Percentiles rank a stretch among this genome's conserved stretches.
Conservation (phyloP, 148 eudicot species). For the Selenicereus undatus region DNA sequence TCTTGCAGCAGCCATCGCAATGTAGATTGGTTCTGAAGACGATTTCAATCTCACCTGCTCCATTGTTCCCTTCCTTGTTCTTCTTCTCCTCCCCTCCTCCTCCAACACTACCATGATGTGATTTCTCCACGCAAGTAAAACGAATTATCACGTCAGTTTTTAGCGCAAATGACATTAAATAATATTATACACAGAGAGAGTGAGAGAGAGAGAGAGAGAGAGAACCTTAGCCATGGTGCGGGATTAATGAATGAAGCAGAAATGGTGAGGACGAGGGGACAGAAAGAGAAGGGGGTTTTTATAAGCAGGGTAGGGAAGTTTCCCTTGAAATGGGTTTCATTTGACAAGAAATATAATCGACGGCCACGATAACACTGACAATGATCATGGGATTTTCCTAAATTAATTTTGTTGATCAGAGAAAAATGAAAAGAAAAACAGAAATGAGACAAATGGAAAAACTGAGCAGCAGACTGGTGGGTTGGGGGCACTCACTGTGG, state of each 20-base stretch:
- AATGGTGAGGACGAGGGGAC: not conserved
- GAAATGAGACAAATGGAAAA: not conserved
- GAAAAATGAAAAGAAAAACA: no score
- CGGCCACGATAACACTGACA: not conserved
- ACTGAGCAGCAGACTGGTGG: not conserved
- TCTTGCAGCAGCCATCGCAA: not conserved
- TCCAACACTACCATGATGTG: no score
- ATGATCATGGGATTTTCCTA: not conserved
- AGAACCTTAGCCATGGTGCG: not conserved
- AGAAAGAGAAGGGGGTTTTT: not conserved
- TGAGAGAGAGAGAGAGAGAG: not conserved
- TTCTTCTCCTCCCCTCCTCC: not conserved
- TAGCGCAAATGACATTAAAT: not conserved
- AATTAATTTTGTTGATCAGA: no score
- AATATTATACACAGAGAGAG: not conserved
- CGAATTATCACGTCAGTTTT: no score
- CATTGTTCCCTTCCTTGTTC: not conserved
- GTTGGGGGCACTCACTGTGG: not conserved
- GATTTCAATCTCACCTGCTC: not conserved
- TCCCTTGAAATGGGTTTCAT: not conserved
- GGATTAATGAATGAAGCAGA: not conserved
- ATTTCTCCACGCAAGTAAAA: not conserved
- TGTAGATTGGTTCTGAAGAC: not conserved
- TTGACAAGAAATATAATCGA: not conserved
- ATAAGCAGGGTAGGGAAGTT: not conserved